These are phyloP conservation scores for Spergularia marina DNA, from an alignment of 148 eudicot species.

Conservation along the genomic window DNA sequence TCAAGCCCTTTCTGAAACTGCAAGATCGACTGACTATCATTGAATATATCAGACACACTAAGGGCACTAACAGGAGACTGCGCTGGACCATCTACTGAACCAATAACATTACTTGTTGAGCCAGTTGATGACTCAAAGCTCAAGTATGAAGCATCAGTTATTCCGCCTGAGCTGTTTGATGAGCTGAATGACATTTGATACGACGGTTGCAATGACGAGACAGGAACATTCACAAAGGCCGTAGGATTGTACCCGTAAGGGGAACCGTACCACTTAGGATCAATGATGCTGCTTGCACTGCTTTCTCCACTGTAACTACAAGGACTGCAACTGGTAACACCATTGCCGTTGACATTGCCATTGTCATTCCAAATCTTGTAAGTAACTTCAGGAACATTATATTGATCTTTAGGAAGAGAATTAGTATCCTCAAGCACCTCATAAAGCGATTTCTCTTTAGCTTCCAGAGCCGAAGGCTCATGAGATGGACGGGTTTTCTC, in stretches of 20 bases:
- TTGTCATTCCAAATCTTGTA: constrained; percentile 22
- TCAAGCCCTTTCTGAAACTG: constrained; percentile 63
- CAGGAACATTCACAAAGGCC: constrained; percentile 19
- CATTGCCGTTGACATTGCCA: neutral
- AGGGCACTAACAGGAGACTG: constrained; percentile 54
- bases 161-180: constrained; percentile 28
- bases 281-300: constrained; percentile 8
- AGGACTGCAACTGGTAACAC: neutral
- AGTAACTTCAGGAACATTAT: constrained; percentile 3
- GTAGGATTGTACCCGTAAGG: constrained; percentile 27
- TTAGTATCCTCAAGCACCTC: constrained; percentile 56
- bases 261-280: constrained; percentile 21
- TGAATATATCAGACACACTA: constrained; percentile 46
- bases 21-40: constrained; percentile 47
- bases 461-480: constrained; percentile 60
- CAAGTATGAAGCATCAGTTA: constrained; percentile 16
- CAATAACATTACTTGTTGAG: constrained; percentile 30
- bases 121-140: constrained; percentile 34
- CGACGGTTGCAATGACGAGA: constrained; percentile 25
- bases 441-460: constrained; percentile 61
- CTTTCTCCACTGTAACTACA: constrained; percentile 13
- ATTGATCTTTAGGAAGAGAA: constrained; percentile 28
- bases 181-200: constrained; percentile 32
- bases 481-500: constrained; percentile 48
- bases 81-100: constrained; percentile 29